These are phyloP conservation scores for Trametes meyenii DNA, from an alignment of 768 basidiomycete species.

Conservation along the genomic window DNA sequence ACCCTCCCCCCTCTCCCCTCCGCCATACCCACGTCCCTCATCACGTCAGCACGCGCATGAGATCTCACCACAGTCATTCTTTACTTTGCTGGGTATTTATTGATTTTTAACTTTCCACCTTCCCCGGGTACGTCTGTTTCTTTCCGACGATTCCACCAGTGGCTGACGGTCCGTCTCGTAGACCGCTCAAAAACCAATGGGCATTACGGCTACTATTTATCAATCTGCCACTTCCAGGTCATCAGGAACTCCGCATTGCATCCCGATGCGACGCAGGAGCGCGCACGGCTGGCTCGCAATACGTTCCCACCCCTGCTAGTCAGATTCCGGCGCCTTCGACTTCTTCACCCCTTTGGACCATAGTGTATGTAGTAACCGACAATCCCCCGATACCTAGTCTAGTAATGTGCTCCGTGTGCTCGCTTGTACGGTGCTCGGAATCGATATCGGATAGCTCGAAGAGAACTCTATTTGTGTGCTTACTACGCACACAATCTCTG, in stretches of 20 bases:
- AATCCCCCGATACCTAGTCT: conserved; percentile 11
- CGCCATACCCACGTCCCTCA: not conserved
- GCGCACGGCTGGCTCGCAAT: conserved; percentile 25
- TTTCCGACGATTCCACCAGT: not conserved
- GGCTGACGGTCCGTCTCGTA: not conserved
- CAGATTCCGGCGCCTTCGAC: conserved; percentile 17
- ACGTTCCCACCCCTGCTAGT: conserved; percentile 20
- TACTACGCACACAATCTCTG: not conserved
- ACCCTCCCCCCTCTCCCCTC: not conserved
- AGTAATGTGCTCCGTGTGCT: conserved; percentile 11
- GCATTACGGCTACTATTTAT: conserved; percentile 20
- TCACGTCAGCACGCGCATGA: conserved; percentile 3
- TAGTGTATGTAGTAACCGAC: conserved; percentile 7
- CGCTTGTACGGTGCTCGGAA: conserved; percentile 8
- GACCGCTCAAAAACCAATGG: conserved; percentile 16
- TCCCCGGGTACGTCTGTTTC: conserved; percentile 3
- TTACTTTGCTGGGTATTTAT: conserved; percentile 26
- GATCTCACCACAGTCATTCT: conserved; percentile 20
- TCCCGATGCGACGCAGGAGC: conserved; percentile 24
- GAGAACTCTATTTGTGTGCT: not conserved
- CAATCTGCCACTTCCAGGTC: conserved; percentile 19
- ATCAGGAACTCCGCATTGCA: conserved; percentile 16
- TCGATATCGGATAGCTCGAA: not conserved
- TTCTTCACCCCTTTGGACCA: conserved; percentile 4
- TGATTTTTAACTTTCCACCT: conserved; percentile 4